phyloP scores from a whole-genome alignment of 2,329 filamentous ascomycete species.

The Alternaria brassicicola region DNA sequence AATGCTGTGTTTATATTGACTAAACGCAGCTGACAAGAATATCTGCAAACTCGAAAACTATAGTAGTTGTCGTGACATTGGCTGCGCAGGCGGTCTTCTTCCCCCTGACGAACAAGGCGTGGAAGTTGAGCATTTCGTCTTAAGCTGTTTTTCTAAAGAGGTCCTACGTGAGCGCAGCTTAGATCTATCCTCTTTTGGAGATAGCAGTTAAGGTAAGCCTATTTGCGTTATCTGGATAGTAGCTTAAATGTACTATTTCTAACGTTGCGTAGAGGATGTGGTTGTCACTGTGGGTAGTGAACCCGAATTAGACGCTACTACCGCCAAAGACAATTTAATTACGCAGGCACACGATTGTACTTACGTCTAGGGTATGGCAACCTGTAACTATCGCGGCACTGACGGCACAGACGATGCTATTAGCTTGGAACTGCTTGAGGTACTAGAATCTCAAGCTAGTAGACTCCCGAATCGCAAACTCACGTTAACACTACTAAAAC shows the following conservation, averaged over 20 bases:
- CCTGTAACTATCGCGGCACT: neutral
- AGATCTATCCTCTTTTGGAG: constrained; percentile 5
- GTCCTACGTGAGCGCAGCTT: constrained; percentile 1
- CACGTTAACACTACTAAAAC: constrained; percentile 3
- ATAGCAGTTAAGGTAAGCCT: constrained; percentile 12
- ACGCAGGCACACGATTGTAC: neutral
- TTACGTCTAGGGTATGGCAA: neutral
- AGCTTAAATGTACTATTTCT: neutral
- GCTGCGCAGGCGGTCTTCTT: too few relatives aligned
- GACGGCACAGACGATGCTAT: neutral
- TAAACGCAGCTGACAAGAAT: neutral
- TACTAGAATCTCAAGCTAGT: constrained; percentile 8
- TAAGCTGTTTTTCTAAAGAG: constrained; percentile 6
- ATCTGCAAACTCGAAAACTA: neutral
- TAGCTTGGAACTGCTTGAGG: neutral
- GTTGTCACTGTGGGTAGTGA: neutral
- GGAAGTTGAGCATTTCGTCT: neutral
- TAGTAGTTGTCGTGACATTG: neutral
- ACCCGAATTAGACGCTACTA: neutral
- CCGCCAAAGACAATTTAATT: neutral
- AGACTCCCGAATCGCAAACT: neutral
- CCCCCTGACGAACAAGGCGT: neutral
- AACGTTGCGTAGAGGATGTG: neutral
- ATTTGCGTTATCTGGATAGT: neutral
- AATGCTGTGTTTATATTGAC: constrained; percentile 4